Percentiles rank a stretch among this genome's conserved stretches.
phyloP scores from a whole-genome alignment of 345 rosid genomes.

The Eucalyptus cloeziana region DNA sequence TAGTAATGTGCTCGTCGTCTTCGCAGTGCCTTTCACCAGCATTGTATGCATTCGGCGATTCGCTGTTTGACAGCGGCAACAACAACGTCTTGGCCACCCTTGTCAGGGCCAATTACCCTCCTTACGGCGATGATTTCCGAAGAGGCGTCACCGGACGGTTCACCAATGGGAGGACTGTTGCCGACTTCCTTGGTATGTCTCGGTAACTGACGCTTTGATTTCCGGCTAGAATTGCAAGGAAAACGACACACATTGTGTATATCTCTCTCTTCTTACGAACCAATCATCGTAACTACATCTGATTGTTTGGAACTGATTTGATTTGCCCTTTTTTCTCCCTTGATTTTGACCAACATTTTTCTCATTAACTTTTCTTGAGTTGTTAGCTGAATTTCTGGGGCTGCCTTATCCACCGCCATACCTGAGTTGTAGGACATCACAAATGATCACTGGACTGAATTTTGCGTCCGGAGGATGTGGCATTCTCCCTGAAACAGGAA shows the following conservation, averaged over 20 bases:
- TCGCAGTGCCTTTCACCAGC: slow-evolving; percentile 10
- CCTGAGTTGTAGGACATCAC: background rate
- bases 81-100: slow-evolving; percentile 29
- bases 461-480: slow-evolving; percentile 47
- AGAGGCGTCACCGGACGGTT: slow-evolving; percentile 30
- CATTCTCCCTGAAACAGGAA: slow-evolving; percentile 33
- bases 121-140: slow-evolving; percentile 22
- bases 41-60: slow-evolving; percentile 36
- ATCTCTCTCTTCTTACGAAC: background rate
- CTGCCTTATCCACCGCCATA: slow-evolving; percentile 34
- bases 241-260: background rate
- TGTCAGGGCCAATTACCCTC: slow-evolving; percentile 18
- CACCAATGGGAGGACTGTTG: slow-evolving; percentile 30
- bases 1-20: background rate
- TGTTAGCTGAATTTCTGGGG: slow-evolving; percentile 28
- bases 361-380: background rate
- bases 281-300: background rate
- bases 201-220: background rate
- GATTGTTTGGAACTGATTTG: background rate
- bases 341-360: background rate
- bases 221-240: background rate
- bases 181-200: slow-evolving; percentile 23
- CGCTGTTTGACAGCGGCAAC: slow-evolving; percentile 35
- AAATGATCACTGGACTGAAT: slow-evolving; percentile 18
- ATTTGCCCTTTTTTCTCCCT: background rate